Base-by-base conservation (phyloP, 805 yeast species). In the Candida chauliodis region DNA sequence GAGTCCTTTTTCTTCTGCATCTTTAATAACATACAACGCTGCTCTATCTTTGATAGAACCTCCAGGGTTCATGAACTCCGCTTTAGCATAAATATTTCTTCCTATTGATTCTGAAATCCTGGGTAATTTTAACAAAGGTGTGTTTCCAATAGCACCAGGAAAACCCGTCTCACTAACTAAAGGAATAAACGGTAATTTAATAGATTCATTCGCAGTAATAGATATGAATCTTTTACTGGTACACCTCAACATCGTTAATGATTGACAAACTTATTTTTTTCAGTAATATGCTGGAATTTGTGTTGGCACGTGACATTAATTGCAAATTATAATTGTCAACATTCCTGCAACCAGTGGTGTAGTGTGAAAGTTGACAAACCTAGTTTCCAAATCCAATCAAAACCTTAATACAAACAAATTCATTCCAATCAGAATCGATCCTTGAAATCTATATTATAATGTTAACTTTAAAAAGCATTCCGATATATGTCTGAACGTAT, bases 1-100 rank as follows among this genome's bases (percentile, higher is more conserved):
- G 39, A 73, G 61, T 2, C 88, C 88, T 43, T 68, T 69, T 24
- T 59, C 55, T 55, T 88, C 96, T 19, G 96, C 96, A 47, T 87
- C 89, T 48, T 82, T 72, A 36, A 88, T 69, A 46, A 88, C 71
- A 53, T 66, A 86, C 25, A 84, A 66, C 0, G 95, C 96, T 11
- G 96, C 95, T 42, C 96, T 73, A 58, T 88, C 96, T 55, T 88
- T 88, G 40, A 88, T 90, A 8, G 93, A 82, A 0, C 95, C 96
- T 34, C 96, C 96, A 2, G 96, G 96, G 61, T 88, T 88, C 82
- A 84, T 83, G 66, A 79, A 84, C 61, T 88, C 96, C 5, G 95
- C 95, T 58, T 90, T 90, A 28, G 86, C 97, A 56, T 79, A 89
- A 45, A 90, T 53, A 18, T 52, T 50, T 36, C 76, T 63, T 15